Evolutionary conservation across 208 protist genomes (phyloP).

Genomic region (Angomonas deanei): DNA sequence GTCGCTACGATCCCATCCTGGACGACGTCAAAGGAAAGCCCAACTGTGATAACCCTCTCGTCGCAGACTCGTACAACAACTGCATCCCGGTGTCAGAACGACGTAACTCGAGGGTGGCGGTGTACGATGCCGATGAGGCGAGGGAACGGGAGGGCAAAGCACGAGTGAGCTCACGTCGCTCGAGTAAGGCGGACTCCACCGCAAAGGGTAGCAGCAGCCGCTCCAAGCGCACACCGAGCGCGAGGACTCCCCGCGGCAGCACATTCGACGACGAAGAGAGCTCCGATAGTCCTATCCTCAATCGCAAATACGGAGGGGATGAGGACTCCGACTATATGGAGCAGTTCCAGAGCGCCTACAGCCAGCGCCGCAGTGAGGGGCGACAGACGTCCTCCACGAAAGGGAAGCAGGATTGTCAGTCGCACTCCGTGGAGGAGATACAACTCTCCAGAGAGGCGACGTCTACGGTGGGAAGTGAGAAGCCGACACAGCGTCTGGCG

Average conservation of each 20-base stretch:
- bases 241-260: not conserved
- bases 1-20: conserved; percentile 26
- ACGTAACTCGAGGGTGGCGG: not conserved
- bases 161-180: not conserved
- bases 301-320: not conserved
- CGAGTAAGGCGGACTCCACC: not conserved
- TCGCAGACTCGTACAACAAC: not conserved
- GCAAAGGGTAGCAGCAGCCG: not conserved
- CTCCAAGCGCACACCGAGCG: not conserved
- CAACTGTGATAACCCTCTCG: not conserved
- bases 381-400: no score
- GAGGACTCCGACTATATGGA: not conserved
- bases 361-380: no score
- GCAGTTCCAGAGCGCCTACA: not conserved
- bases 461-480: not conserved
- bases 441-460: not conserved
- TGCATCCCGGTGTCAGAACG: not conserved
- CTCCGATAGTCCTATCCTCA: not conserved
- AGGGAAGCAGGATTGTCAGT: no score
- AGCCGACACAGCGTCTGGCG: no score
- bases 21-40: not conserved
- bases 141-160: not conserved
- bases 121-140: not conserved
- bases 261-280: not conserved
- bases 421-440: no score